Percentiles rank a stretch among this genome's conserved stretches.
Evolutionary conservation across 805 yeast genomes (phyloP).

Genomic region (Lipomyces yamadae): DNA sequence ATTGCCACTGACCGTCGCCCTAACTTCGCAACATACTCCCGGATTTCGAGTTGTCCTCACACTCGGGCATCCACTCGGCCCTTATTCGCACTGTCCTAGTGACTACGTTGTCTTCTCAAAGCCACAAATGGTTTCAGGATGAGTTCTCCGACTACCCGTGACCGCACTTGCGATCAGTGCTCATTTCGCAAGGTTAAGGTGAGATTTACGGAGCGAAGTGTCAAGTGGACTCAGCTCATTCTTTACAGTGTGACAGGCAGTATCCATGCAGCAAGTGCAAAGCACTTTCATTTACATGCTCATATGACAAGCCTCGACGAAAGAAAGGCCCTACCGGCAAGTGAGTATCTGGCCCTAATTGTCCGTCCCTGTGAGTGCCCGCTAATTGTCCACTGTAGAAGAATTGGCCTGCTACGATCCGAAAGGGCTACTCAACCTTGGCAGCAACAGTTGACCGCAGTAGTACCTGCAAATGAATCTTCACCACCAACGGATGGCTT

Average conservation of each 20-base stretch:
- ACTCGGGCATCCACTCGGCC: background rate
- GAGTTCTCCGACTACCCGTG: background rate
- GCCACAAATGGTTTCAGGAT: background rate
- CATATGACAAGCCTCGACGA: slow-evolving; percentile 11
- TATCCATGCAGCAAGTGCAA: slow-evolving; percentile 3
- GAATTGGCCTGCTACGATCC: slow-evolving; percentile 3
- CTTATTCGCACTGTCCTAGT: background rate
- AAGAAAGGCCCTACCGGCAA: slow-evolving; percentile 9
- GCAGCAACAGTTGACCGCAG: background rate
- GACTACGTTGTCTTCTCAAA: background rate
- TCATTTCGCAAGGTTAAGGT: slow-evolving; percentile 15
- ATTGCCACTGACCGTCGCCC: background rate
- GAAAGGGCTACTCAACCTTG: background rate
- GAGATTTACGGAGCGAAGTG: background rate
- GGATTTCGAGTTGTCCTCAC: background rate
- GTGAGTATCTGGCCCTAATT: background rate
- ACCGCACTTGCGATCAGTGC: slow-evolving; percentile 15
- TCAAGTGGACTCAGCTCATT: background rate
- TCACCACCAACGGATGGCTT: background rate
- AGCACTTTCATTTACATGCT: slow-evolving; percentile 4
- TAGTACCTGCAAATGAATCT: background rate
- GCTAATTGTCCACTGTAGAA: background rate
- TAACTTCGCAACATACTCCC: background rate
- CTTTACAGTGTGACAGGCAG: slow-evolving; percentile 4
- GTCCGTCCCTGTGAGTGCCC: background rate